Percentiles rank a stretch among this genome's conserved stretches.
These are phyloP conservation scores for Rhodomyrtus tomentosa DNA, from an alignment of 345 rosid species.

Conservation along the genomic window DNA sequence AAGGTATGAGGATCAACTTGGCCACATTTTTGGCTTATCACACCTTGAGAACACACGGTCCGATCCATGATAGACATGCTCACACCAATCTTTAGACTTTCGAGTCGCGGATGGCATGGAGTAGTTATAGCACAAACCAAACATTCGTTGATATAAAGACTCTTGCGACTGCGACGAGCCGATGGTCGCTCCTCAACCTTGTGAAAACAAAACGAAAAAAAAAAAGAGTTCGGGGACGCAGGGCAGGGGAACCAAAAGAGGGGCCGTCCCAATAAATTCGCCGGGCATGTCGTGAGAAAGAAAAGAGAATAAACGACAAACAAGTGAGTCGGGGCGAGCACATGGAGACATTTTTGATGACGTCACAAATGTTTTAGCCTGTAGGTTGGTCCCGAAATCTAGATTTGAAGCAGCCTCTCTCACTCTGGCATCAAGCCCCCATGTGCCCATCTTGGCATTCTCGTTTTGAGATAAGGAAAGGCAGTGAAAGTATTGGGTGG, in stretches of 20 bases:
- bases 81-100: no score
- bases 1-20: background rate
- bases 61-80: background rate
- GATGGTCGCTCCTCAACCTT: background rate
- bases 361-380: background rate
- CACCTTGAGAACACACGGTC: background rate
- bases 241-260: background rate
- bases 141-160: background rate
- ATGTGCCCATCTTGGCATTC: no score
- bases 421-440: no score
- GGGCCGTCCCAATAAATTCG: background rate
- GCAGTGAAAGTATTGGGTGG: no score
- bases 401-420: no score
- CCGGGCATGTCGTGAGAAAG: background rate
- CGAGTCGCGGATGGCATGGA: background rate
- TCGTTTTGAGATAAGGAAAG: no score
- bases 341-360: background rate
- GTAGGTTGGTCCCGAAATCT: background rate
- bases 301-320: background rate
- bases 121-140: background rate
- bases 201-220: background rate
- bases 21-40: background rate
- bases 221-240: background rate
- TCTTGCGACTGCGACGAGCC: background rate
- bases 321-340: background rate